Percentiles rank a stretch among this genome's conserved stretches.
Conservation (phyloP, 2,329 filamentous ascomycete species). For the Thielaviopsis punctulata region DNA sequence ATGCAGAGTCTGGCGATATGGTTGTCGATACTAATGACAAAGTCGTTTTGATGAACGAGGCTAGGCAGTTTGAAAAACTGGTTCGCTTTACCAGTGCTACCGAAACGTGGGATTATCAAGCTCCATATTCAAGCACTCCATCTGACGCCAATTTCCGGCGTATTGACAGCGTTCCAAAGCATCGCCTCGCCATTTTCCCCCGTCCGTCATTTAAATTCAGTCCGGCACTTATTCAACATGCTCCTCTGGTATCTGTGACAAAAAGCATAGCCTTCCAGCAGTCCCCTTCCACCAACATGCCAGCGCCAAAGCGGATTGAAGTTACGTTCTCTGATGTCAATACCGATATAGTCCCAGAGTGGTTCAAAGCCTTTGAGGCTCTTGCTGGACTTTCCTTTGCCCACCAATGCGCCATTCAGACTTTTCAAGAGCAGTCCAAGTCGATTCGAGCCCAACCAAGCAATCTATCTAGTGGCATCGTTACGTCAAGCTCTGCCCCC, state of each 20-base stretch:
- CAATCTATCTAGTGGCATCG: conserved; percentile 11
- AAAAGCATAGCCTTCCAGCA: not conserved
- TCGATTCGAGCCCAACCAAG: not conserved
- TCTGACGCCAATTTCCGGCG: not conserved
- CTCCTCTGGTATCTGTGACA: not conserved
- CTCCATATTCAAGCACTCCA: not conserved
- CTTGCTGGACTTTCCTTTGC: conserved; percentile 18
- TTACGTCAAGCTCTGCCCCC: conserved; percentile 9
- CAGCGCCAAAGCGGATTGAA: not conserved
- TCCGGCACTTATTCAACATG: not conserved
- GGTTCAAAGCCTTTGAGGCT: conserved; percentile 17
- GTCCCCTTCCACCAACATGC: not conserved
- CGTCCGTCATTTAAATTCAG: not conserved
- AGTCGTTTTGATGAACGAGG: not conserved
- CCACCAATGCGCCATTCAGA: conserved; percentile 20
- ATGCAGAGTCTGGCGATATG: not conserved
- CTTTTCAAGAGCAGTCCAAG: conserved; percentile 15
- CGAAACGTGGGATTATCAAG: conserved; percentile 6
- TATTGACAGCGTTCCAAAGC: not conserved
- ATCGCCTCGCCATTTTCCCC: not conserved
- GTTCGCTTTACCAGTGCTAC: conserved; percentile 4
- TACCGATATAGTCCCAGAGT: conserved; percentile 10
- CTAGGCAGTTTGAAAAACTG: not conserved
- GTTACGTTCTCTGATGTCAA: conserved; percentile 1
- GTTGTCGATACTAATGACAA: conserved; percentile 1